A percentile compares a stretch with the other conserved stretches of the same genome.
phyloP scores from a whole-genome alignment of 306 rosid species.

The Hippophae rhamnoides region DNA sequence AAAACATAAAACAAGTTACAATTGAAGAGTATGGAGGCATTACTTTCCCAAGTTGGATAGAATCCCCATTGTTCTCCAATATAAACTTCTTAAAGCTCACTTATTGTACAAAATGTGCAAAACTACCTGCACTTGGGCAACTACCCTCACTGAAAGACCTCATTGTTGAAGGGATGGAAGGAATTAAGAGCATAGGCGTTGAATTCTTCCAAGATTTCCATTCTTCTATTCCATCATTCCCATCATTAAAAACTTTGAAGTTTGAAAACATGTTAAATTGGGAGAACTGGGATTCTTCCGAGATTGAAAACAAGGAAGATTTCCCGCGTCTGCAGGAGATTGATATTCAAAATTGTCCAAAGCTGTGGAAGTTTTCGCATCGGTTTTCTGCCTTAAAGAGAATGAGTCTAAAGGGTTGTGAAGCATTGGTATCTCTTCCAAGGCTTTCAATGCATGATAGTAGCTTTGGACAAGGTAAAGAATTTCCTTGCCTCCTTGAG shows the following conservation, averaged over 20 bases:
- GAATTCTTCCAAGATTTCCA: slow-evolving; percentile 17
- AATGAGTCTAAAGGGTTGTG: slow-evolving; percentile 22
- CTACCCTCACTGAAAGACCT: slow-evolving; percentile 24
- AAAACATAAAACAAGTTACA: slow-evolving; percentile 11
- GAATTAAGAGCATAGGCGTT: slow-evolving; percentile 6
- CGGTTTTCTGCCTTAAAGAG: slow-evolving; percentile 15
- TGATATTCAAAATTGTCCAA: slow-evolving; percentile 24
- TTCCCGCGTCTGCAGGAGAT: slow-evolving; percentile 17
- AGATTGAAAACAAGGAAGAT: slow-evolving; percentile 17
- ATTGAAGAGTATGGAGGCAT: slow-evolving; percentile 26
- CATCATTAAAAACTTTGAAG: slow-evolving; percentile 19
- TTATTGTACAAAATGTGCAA: slow-evolving; percentile 14
- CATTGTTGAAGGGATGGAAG: slow-evolving; percentile 20
- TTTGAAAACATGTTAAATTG: slow-evolving; percentile 20
- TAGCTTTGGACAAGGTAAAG: neutral
- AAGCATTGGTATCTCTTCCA: slow-evolving; percentile 20
- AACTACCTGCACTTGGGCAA: slow-evolving; percentile 27
- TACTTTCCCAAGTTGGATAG: slow-evolving; percentile 25
- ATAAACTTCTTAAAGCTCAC: slow-evolving; percentile 6
- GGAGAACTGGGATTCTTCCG: slow-evolving; percentile 27
- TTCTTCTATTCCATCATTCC: slow-evolving; percentile 15
- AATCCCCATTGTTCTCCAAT: slow-evolving; percentile 18
- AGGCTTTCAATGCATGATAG: slow-evolving; percentile 1
- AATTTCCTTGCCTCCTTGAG: slow-evolving; percentile 23
- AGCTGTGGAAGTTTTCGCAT: slow-evolving; percentile 18